Conservation (phyloP, 306 rosid species). For the Erythrophleum fordii region DNA sequence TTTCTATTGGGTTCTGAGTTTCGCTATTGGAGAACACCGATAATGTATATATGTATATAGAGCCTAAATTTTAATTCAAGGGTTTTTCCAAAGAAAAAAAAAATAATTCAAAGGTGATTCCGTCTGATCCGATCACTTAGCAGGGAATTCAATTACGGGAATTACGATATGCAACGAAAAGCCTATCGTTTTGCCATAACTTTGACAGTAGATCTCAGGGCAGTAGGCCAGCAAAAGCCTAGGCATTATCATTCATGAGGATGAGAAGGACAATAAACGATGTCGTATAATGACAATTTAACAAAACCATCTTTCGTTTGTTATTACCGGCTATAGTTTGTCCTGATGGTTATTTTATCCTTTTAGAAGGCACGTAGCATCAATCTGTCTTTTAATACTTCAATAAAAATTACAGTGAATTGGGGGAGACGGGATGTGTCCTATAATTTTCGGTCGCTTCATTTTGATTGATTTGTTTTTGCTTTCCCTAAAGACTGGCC, state of each 20-base stretch:
- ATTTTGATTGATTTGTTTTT: background rate
- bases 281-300: background rate
- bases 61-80: background rate
- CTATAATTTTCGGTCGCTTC: background rate
- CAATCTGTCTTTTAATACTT: too few relatives aligned
- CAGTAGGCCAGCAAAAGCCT: too few relatives aligned
- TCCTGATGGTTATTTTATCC: too few relatives aligned
- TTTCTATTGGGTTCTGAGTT: conserved; percentile 29
- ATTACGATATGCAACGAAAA: background rate
- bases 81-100: too few relatives aligned
- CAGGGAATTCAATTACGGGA: background rate
- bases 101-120: background rate
- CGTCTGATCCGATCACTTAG: background rate
- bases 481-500: background rate
- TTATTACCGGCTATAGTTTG: too few relatives aligned
- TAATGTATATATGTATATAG: too few relatives aligned
- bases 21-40: background rate
- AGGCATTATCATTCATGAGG: background rate
- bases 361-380: too few relatives aligned
- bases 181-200: background rate
- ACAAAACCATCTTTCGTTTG: too few relatives aligned
- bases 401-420: background rate
- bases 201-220: too few relatives aligned
- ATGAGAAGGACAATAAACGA: background rate
- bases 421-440: background rate